A percentile compares a stretch with the other conserved stretches of the same genome.
These are phyloP conservation scores for Warburgia ugandensis DNA, from an alignment of 164 flowering plant genomes.

Conservation along the genomic window DNA sequence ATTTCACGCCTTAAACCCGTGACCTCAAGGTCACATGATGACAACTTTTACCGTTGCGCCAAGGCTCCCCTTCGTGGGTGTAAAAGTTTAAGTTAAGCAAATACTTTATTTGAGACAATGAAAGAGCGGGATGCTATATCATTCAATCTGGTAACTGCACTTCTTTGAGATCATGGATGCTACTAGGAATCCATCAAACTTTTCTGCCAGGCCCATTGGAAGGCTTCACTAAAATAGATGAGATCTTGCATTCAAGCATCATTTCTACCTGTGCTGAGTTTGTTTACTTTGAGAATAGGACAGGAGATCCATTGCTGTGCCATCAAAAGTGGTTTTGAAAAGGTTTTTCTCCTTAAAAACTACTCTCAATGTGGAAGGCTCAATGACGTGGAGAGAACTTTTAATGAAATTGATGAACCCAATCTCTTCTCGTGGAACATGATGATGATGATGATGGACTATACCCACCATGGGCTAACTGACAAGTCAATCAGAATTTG, in stretches of 20 bases:
- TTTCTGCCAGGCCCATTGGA: constrained; percentile 12
- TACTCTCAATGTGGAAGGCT: constrained; percentile 20
- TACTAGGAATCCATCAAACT: constrained; percentile 13
- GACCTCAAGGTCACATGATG: too few relatives aligned
- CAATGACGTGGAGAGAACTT: constrained; percentile 16
- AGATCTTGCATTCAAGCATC: constrained; percentile 11
- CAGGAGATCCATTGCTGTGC: constrained; percentile 16
- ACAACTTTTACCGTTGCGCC: too few relatives aligned
- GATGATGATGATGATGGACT: constrained; percentile 19
- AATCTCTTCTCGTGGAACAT: constrained; percentile 25
- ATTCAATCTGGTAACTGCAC: constrained; percentile 14
- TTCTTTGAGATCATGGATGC: constrained; percentile 11
- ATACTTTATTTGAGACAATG: constrained; percentile 9
- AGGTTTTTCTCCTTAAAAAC: constrained; percentile 12
- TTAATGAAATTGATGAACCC: constrained; percentile 16
- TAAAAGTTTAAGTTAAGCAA: constrained; percentile 12
- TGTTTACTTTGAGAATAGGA: constrained; percentile 14
- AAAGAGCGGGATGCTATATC: constrained; percentile 13
- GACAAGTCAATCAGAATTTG: constrained; percentile 13
- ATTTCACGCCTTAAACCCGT: too few relatives aligned
- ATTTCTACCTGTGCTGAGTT: constrained; percentile 21
- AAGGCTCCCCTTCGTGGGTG: too few relatives aligned
- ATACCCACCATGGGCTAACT: constrained; percentile 12
- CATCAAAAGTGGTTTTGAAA: constrained; percentile 18
- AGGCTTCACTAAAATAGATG: constrained; percentile 15